Conservation (phyloP, 331 rosid species). For the Erythrophleum ivorense region DNA sequence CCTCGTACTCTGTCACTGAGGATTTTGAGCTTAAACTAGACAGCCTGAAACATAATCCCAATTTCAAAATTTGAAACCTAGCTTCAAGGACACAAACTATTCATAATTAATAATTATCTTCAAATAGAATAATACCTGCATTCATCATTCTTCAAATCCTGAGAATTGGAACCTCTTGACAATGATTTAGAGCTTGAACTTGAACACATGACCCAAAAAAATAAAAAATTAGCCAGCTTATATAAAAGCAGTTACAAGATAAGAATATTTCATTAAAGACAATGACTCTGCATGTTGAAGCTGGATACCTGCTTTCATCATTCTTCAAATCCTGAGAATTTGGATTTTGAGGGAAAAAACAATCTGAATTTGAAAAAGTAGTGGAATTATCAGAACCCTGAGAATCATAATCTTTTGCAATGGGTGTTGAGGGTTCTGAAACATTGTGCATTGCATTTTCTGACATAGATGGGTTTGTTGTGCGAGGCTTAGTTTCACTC, state of each 20-base stretch:
- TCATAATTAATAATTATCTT: background rate
- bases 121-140: slow-evolving; percentile 40
- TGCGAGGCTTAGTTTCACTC: slow-evolving; percentile 35
- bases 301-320: slow-evolving; percentile 41
- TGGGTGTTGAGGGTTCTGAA: slow-evolving; percentile 36
- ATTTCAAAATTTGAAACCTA: slow-evolving; percentile 9
- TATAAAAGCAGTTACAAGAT: slow-evolving; percentile 2
- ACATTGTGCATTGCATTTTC: slow-evolving; percentile 39
- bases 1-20: slow-evolving; percentile 48
- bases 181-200: slow-evolving; percentile 32
- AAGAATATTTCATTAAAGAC: background rate
- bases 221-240: background rate
- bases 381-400: slow-evolving; percentile 38
- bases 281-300: slow-evolving; percentile 31
- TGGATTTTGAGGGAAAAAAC: slow-evolving; percentile 7
- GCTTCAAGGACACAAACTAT: background rate
- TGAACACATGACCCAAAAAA: slow-evolving; percentile 26
- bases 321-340: slow-evolving; percentile 41
- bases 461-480: slow-evolving; percentile 34
- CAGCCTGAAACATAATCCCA: slow-evolving; percentile 46
- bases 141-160: slow-evolving; percentile 35
- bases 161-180: slow-evolving; percentile 10
- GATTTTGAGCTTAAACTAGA: slow-evolving; percentile 46
- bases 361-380: slow-evolving; percentile 33
- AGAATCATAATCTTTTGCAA: slow-evolving; percentile 44